Evolutionary conservation across 306 rosid species (phyloP), one percentile per base, ranked within the genome.

Genomic region (Citrullus colocynthis): DNA sequence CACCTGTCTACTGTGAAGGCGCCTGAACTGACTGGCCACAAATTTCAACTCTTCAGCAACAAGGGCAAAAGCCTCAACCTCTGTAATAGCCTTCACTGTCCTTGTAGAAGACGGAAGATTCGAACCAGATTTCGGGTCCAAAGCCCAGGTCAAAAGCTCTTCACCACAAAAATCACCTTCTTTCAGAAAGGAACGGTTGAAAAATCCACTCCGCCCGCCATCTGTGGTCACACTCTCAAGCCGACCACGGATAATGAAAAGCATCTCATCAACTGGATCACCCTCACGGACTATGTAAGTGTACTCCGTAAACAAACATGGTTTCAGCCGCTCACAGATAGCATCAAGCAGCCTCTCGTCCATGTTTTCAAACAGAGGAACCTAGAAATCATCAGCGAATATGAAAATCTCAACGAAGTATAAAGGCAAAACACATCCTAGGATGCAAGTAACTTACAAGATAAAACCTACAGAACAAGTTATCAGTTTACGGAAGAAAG

Each of bases 261-360:
- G 97, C 98, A 95, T 95, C 87, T 95, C 97, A 42, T 95, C 98
- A 41, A 95, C 98, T 6, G 98, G 98, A 86, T 95, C 98, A 79
- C 98, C 98, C 81, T 95, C 98, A 59, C 96, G 86, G 34, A 92
- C 98, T 48, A 95, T 86, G 91, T 83, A 95, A 58, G 97, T 92
- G 84, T 42, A 84, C 89, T 92, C 92, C 34, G 98, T 95, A 84
- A 90, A 89, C 69, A 95, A 83, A 64, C 91, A 87, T 3, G 98
- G 98, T 83, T 95, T 88, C 86, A 95, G 86, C 79, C 98, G 87
- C 88, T 95, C 98, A 81, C 97, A 95, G 72, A 95, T 95, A 76
- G 98, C 98, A 85, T 95, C 98, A 56, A 95, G 94, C 85, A 95
- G 86, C 78, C 97, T 95, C 89, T 92, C 98, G 30, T 95, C 98